A percentile compares a stretch with the other conserved stretches of the same genome.
Conservation (phyloP, 2,329 filamentous ascomycete species). For the Bimuria novae-zelandiae region DNA sequence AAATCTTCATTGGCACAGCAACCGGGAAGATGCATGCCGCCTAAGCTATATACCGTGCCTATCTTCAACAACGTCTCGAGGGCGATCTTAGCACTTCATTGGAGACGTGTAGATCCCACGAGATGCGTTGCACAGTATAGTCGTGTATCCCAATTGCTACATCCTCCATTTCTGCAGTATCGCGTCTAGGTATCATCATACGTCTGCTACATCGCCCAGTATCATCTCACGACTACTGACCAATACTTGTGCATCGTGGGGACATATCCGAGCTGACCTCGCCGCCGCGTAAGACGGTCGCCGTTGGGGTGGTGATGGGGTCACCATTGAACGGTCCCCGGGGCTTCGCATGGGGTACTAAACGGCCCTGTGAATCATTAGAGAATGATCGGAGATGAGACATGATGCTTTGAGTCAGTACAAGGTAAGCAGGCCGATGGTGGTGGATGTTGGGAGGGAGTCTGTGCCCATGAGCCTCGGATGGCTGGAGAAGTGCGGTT, state of each 20-base stretch:
- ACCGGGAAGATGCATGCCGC: background rate
- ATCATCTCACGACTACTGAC: background rate
- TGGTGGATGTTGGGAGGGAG: background rate
- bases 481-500: constrained; percentile 1
- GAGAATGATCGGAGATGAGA: background rate
- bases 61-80: background rate
- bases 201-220: background rate
- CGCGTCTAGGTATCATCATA: background rate
- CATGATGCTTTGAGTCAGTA: background rate
- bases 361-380: background rate
- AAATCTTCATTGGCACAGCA: constrained; percentile 4
- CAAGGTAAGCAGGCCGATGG: background rate
- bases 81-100: background rate
- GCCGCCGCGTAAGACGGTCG: background rate
- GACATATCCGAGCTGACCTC: background rate
- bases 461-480: constrained; percentile 1
- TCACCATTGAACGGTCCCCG: background rate
- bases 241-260: background rate
- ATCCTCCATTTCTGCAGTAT: background rate
- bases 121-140: background rate
- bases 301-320: background rate
- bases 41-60: background rate
- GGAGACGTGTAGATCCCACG: background rate
- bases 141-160: background rate
- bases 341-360: background rate